phyloP scores from a whole-genome alignment of 371 early-diverging fungal species.

The Cokeromyces recurvatus region DNA sequence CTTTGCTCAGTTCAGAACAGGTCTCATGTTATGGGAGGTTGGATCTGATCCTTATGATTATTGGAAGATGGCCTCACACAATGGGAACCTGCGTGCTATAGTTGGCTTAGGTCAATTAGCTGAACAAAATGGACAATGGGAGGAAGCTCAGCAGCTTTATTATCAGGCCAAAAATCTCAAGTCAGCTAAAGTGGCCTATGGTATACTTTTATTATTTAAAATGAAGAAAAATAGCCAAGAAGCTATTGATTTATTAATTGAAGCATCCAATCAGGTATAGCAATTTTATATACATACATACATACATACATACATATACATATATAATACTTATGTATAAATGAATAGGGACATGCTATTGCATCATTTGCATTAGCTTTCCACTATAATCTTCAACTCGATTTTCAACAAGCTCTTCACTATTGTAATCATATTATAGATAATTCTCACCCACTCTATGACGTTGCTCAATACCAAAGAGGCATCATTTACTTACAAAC shows the following conservation, averaged over 20 bases:
- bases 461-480: slow-evolving; percentile 9
- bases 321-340: too few species aligned
- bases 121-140: slow-evolving; percentile 7
- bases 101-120: slow-evolving; percentile 14
- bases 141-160: slow-evolving; percentile 7
- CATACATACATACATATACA: too few species aligned
- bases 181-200: slow-evolving; percentile 14
- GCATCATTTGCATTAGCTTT: slow-evolving; percentile 14
- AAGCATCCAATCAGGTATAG: slow-evolving; percentile 12
- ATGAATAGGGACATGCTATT: slow-evolving; percentile 16
- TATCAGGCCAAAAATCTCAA: slow-evolving; percentile 4
- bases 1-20: slow-evolving; percentile 19
- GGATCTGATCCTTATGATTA: too few species aligned
- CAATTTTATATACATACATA: neutral
- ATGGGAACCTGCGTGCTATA: slow-evolving; percentile 13
- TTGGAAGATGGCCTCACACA: slow-evolving; percentile 3
- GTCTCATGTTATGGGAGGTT: slow-evolving; percentile 14
- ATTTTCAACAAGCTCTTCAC: too few species aligned
- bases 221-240: neutral
- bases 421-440: too few species aligned
- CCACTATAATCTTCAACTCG: too few species aligned
- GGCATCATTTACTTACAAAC: slow-evolving; percentile 14
- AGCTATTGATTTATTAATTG: slow-evolving; percentile 4
- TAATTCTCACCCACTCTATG: slow-evolving; percentile 18
- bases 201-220: neutral